These are phyloP conservation scores for Rosa hybrid DNA, from an alignment of 331 rosid species.

Conservation along the genomic window DNA sequence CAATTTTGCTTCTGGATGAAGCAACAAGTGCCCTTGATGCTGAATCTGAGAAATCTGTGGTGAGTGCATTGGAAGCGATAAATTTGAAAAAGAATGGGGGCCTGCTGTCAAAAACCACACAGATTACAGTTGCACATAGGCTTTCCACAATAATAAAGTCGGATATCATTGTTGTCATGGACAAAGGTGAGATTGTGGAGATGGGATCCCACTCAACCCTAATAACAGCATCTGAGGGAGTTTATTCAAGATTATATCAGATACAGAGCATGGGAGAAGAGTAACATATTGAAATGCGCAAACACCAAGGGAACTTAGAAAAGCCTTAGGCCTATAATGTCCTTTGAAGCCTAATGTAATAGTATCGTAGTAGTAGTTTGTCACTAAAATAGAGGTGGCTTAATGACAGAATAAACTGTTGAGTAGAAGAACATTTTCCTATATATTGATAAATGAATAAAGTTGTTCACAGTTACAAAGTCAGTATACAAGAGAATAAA, in stretches of 20 bases:
- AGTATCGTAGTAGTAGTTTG: conserved; percentile 2
- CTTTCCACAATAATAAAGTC: conserved; percentile 77
- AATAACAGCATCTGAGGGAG: conserved; percentile 52
- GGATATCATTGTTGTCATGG: conserved; percentile 74
- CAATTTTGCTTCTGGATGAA: conserved; percentile 80
- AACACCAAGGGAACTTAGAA: conserved; percentile 10
- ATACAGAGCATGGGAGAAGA: conserved; percentile 58
- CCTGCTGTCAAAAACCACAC: conserved; percentile 54
- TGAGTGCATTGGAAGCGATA: conserved; percentile 62
- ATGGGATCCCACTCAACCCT: conserved; percentile 73
- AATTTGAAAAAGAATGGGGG: conserved; percentile 39
- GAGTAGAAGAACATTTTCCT: conserved; percentile 11
- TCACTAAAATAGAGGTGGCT: background rate
- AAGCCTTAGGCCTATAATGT: conserved; percentile 15
- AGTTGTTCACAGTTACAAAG: background rate
- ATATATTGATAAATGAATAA: background rate
- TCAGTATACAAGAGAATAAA: background rate
- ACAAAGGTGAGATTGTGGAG: conserved; percentile 70
- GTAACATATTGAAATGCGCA: conserved; percentile 16
- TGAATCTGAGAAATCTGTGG: conserved; percentile 73
- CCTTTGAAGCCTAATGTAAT: conserved; percentile 14
- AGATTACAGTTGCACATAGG: conserved; percentile 82
- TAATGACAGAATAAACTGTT: conserved; percentile 1
- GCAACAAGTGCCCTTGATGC: conserved; percentile 97
- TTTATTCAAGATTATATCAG: conserved; percentile 63